These are phyloP conservation scores for Brettanomyces nanus DNA, from an alignment of 805 yeast genomes.

Conservation along the genomic window DNA sequence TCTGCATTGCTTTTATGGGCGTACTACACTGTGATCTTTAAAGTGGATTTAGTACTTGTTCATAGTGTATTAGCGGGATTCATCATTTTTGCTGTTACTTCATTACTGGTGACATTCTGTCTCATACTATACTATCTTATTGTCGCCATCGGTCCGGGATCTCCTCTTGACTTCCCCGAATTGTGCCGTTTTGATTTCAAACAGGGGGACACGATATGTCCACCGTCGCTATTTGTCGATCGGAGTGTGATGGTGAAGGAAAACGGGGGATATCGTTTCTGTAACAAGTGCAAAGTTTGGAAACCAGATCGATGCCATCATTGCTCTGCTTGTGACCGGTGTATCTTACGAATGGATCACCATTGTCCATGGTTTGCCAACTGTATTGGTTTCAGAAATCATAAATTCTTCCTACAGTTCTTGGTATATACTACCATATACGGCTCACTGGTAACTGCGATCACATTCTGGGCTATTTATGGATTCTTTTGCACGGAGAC, in stretches of 20 bases:
- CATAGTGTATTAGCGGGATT: slow-evolving; percentile 9
- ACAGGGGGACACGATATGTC: slow-evolving; percentile 20
- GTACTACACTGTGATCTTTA: slow-evolving; percentile 29
- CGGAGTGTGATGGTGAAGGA: slow-evolving; percentile 38
- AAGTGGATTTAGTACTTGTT: slow-evolving; percentile 20
- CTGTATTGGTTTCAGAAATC: slow-evolving; percentile 79
- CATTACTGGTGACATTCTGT: slow-evolving; percentile 28
- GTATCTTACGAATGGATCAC: slow-evolving; percentile 49
- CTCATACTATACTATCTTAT: slow-evolving; percentile 47
- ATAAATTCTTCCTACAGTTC: slow-evolving; percentile 73
- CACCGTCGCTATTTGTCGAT: slow-evolving; percentile 34
- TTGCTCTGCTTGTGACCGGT: slow-evolving; percentile 40
- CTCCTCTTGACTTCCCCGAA: slow-evolving; percentile 49
- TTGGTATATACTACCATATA: slow-evolving; percentile 46
- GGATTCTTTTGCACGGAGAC: slow-evolving; percentile 34
- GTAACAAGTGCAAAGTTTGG: slow-evolving; percentile 46
- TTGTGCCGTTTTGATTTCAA: slow-evolving; percentile 21
- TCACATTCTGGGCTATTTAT: slow-evolving; percentile 37
- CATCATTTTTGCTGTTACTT: slow-evolving; percentile 19
- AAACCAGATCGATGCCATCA: slow-evolving; percentile 56
- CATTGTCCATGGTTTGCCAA: slow-evolving; percentile 87
- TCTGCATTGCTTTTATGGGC: slow-evolving; percentile 40
- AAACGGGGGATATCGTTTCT: slow-evolving; percentile 58
- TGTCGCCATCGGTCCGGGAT: slow-evolving; percentile 52
- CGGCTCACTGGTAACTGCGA: slow-evolving; percentile 31